These are phyloP conservation scores for Yamadazyma siamensis DNA, from an alignment of 1,139 yeast genomes.

Conservation along the genomic window DNA sequence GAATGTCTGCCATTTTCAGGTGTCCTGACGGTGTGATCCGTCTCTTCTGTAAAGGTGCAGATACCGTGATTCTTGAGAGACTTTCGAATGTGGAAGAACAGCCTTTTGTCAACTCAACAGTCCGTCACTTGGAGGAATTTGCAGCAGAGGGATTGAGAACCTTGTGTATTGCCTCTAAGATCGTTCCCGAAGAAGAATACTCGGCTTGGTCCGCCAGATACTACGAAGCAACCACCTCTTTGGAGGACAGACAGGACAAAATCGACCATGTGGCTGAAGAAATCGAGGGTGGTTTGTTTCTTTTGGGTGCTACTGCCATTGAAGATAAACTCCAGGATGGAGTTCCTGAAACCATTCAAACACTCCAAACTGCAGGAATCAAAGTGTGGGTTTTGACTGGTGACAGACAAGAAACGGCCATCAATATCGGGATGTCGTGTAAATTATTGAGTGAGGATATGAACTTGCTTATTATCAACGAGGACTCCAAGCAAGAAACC, in stretches of 20 bases:
- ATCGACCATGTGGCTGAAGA: slow-evolving; percentile 70
- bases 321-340: slow-evolving; percentile 98
- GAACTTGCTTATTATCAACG: slow-evolving; percentile 88
- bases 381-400: slow-evolving; percentile 98
- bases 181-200: slow-evolving; percentile 78
- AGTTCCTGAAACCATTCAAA: slow-evolving; percentile 95
- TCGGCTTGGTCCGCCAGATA: slow-evolving; percentile 58
- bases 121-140: slow-evolving; percentile 89
- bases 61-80: slow-evolving; percentile 89
- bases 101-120: slow-evolving; percentile 77
- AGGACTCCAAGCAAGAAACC: slow-evolving; percentile 75
- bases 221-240: slow-evolving; percentile 77
- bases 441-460: slow-evolving; percentile 91
- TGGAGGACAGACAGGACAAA: slow-evolving; percentile 69
- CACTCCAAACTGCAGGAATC: slow-evolving; percentile 93
- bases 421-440: slow-evolving; percentile 98
- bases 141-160: slow-evolving; percentile 97
- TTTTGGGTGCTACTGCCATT: slow-evolving; percentile 96
- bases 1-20: slow-evolving; percentile 94
- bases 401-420: slow-evolving; percentile 98
- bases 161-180: slow-evolving; percentile 85
- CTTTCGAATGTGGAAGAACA: slow-evolving; percentile 61
- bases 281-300: slow-evolving; percentile 74
- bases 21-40: slow-evolving; percentile 93
- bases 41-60: slow-evolving; percentile 95